A percentile compares a stretch with the other conserved stretches of the same genome.
Conservation (phyloP, 768 basidiomycete species). For the Serendipita indica region DNA sequence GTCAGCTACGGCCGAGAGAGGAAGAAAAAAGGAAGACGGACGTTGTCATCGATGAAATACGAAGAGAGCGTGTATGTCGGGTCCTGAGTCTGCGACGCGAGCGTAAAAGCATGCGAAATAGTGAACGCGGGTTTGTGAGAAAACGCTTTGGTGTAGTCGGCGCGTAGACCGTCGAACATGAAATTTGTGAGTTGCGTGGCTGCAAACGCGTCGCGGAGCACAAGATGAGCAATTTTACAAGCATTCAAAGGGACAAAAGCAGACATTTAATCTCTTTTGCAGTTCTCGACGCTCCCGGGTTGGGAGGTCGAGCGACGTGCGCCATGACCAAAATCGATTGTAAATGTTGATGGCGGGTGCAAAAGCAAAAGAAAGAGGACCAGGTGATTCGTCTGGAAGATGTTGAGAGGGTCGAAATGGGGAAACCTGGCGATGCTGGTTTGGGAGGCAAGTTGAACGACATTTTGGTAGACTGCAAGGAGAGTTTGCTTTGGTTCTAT, state of each 20-base stretch:
- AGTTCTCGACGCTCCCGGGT: constrained; percentile 89
- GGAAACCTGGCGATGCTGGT: neutral
- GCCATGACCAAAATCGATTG: constrained; percentile 66
- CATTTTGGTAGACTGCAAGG: neutral
- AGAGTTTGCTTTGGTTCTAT: neutral
- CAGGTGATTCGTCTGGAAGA: neutral
- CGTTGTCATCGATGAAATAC: constrained; percentile 73
- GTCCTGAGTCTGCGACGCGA: constrained; percentile 72
- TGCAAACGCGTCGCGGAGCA: constrained; percentile 23
- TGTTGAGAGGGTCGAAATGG: neutral
- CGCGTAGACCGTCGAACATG: constrained; percentile 84
- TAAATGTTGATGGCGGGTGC: constrained; percentile 50
- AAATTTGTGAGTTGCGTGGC: constrained; percentile 87
- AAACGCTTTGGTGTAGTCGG: constrained; percentile 86
- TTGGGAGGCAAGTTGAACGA: neutral
- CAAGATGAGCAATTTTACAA: neutral
- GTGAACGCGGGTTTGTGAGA: constrained; percentile 95
- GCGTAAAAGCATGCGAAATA: constrained; percentile 87
- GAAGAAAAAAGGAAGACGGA: constrained; percentile 23
- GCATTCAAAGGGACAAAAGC: constrained; percentile 17
- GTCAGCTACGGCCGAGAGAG: neutral
- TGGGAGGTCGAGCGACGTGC: constrained; percentile 57
- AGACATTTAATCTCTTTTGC: constrained; percentile 79
- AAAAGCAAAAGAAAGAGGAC: constrained; percentile 14
- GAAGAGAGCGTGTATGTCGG: constrained; percentile 92